phyloP scores from a whole-genome alignment of 1,284 basidiomycete genomes.

The Retiboletus flavoniger region DNA sequence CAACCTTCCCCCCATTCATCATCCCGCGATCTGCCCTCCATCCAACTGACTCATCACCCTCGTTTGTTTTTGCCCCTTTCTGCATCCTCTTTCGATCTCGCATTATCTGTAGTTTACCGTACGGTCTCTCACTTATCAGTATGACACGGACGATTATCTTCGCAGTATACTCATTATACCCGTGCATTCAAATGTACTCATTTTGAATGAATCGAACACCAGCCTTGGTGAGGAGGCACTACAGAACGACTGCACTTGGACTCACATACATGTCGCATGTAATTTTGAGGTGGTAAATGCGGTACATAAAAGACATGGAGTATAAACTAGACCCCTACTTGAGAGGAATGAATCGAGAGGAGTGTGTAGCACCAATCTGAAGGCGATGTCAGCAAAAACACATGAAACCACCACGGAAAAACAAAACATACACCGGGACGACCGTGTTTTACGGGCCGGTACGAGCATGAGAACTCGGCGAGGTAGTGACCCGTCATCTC shows the following conservation, averaged over 20 bases:
- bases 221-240: conserved; percentile 7
- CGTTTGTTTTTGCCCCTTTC: conserved; percentile 20
- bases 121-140: conserved; percentile 39
- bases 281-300: conserved; percentile 25
- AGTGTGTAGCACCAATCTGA: conserved; percentile 92
- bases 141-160: conserved; percentile 45
- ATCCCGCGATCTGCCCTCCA: conserved; percentile 27
- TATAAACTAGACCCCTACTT: conserved; percentile 41
- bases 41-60: conserved; percentile 27
- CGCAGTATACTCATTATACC: conserved; percentile 50
- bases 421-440: conserved; percentile 77
- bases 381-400: conserved; percentile 8
- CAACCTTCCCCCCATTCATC: conserved; percentile 16
- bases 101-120: conserved; percentile 44
- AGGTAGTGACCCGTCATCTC: conserved; percentile 99
- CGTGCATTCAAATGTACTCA: conserved; percentile 43
- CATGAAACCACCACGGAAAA: background rate
- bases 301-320: conserved; percentile 18
- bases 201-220: conserved; percentile 36
- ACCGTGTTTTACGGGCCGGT: conserved; percentile 99
- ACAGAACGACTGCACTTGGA: background rate
- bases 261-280: conserved; percentile 28
- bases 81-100: conserved; percentile 35
- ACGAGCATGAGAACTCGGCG: conserved; percentile 91
- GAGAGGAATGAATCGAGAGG: conserved; percentile 56